Conservation (phyloP, 352 stramenopile genomes). For the Globisporangium irregulare region DNA sequence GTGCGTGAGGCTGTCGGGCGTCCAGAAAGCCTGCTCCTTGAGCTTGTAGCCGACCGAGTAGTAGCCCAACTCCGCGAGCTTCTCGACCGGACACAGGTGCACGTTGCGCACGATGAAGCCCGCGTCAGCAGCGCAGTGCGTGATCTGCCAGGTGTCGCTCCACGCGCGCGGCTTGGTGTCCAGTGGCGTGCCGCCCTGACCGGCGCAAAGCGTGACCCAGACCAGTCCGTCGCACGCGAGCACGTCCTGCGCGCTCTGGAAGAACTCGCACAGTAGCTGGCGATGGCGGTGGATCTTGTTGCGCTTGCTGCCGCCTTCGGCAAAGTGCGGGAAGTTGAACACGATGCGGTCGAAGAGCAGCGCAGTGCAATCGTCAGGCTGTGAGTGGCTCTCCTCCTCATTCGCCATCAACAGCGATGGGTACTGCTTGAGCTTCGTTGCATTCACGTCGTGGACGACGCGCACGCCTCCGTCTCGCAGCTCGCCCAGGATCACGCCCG, state of each 20-base stretch:
- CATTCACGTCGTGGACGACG: constrained; percentile 72
- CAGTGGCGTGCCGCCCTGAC: constrained; percentile 73
- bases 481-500: constrained; percentile 48
- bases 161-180: constrained; percentile 55
- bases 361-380: not conserved
- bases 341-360: constrained; percentile 64
- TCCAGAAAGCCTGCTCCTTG: constrained; percentile 73
- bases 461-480: constrained; percentile 40
- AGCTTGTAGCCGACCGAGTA: constrained; percentile 80
- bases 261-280: constrained; percentile 76
- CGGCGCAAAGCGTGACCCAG: constrained; percentile 79
- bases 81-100: constrained; percentile 60
- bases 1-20: constrained; percentile 56
- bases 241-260: constrained; percentile 55
- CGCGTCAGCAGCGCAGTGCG: constrained; percentile 53
- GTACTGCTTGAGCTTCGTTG: constrained; percentile 57
- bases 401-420: constrained; percentile 6
- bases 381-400: not conserved
- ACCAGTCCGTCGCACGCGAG: constrained; percentile 56
- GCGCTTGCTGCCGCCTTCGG: constrained; percentile 63
- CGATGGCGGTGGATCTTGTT: constrained; percentile 86
- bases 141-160: constrained; percentile 82
- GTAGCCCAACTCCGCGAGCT: constrained; percentile 63
- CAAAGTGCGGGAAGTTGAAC: constrained; percentile 88
- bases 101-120: constrained; percentile 57